Evolutionary conservation across 2,329 filamentous ascomycete species (phyloP).

Genomic region (Cadophora gregata): DNA sequence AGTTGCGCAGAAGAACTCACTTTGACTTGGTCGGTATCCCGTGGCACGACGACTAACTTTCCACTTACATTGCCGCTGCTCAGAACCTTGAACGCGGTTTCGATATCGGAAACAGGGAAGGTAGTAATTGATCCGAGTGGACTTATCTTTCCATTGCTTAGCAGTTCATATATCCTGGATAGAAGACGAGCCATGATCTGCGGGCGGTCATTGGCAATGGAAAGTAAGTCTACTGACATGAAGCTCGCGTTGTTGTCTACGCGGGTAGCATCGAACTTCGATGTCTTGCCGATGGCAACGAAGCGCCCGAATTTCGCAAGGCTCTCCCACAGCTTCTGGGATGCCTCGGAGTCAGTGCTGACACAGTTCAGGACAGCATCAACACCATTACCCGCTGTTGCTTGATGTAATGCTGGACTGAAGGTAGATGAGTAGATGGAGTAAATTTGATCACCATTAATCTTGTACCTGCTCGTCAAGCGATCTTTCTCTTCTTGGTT

Average conservation of each 20-base stretch:
- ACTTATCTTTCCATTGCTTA: conserved; percentile 46
- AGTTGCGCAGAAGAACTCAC: conserved; percentile 32
- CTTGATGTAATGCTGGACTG: conserved; percentile 33
- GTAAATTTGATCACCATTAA: conserved; percentile 35
- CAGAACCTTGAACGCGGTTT: conserved; percentile 36
- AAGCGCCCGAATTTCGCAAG: conserved; percentile 48
- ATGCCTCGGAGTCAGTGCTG: conserved; percentile 34
- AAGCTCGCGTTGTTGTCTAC: conserved; percentile 51
- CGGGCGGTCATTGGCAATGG: conserved; percentile 51
- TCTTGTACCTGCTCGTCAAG: conserved; percentile 36
- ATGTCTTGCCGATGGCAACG: conserved; percentile 43
- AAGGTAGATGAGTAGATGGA: conserved; percentile 36
- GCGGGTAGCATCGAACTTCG: conserved; percentile 43
- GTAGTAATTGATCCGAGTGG: conserved; percentile 48
- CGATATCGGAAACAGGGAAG: conserved; percentile 45
- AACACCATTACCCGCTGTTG: conserved; percentile 36
- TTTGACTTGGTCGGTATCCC: conserved; percentile 51
- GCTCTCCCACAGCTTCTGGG: conserved; percentile 44
- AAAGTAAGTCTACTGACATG: conserved; percentile 50
- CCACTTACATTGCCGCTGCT: conserved; percentile 33
- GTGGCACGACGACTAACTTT: conserved; percentile 48
- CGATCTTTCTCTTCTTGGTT: conserved; percentile 30
- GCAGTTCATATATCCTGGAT: conserved; percentile 46
- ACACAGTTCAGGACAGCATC: conserved; percentile 43
- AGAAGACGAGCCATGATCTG: conserved; percentile 49